Percentiles rank a stretch among this genome's conserved stretches.
Evolutionary conservation across 306 rosid genomes (phyloP).

Genomic region (Trifolium subterraneum): DNA sequence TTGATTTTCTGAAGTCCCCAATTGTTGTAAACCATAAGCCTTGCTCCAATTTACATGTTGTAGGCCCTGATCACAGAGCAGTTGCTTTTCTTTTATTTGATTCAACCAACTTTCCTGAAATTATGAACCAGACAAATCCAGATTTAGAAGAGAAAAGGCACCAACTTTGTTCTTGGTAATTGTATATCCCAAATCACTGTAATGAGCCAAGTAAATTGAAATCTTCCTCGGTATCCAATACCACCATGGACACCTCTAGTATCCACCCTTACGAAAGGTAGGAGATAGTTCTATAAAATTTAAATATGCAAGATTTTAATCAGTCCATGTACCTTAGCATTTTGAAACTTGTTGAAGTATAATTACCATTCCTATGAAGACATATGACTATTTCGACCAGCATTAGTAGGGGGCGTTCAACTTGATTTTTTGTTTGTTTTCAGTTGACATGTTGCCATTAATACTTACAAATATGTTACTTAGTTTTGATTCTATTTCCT

Average conservation of each 20-base stretch:
- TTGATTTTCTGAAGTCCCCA: conserved; percentile 58
- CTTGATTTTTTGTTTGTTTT: conserved; percentile 6
- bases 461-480: neutral
- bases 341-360: neutral
- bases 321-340: neutral
- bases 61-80: conserved; percentile 80
- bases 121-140: conserved; percentile 35
- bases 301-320: conserved; percentile 27
- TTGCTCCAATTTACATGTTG: conserved; percentile 57
- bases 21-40: conserved; percentile 53
- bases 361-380: conserved; percentile 11
- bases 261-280: conserved; percentile 11
- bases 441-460: conserved; percentile 7
- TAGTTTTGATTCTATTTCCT: neutral
- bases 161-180: conserved; percentile 5
- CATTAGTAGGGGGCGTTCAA: neutral
- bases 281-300: neutral
- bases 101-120: conserved; percentile 93
- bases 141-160: conserved; percentile 23
- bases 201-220: conserved; percentile 18
- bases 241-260: conserved; percentile 17
- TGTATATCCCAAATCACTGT: neutral
- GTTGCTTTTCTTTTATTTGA: conserved; percentile 88
- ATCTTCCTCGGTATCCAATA: conserved; percentile 1
- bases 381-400: no score